Base-by-base conservation (phyloP, 2,329 filamentous ascomycete species). In the Alternaria sp. region DNA sequence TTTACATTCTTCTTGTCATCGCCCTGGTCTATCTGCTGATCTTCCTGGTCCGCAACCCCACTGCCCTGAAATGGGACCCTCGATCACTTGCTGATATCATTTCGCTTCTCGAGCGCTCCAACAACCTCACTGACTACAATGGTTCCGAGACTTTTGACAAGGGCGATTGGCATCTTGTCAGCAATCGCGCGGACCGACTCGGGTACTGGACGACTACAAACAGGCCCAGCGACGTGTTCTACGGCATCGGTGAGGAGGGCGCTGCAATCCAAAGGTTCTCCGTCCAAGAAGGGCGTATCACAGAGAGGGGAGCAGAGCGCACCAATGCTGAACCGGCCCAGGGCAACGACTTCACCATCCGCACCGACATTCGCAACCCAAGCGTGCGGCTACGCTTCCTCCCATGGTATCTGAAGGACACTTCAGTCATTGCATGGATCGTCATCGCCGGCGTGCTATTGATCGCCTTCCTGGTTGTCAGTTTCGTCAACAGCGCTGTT, bases 51-150 rank as follows among this genome's bases (percentile, higher is more conserved):
- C 78, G 82, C 23, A 82, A 85, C 29, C 84, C 83, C 67, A 96
- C 92, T 0, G 93, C 93, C 0, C 80, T 97, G 61, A 85, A 90
- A 71, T 97, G 93, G 93, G 92, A 97, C 72, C 85, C 92, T 2
- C 84, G 89, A 44, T 94, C 89, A 24, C 80, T 97, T 7, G 93
- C 91, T 3, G 93, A 97, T 72, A 80, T 96, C 36, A 84, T 95
- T 41, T 86, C 89, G 1, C 82, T 97, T 10, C 83, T 96, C 26
- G 89, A 92, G 63, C 86, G 90, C 59, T 93, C 91, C 63, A 97
- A 96, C 76, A 87, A 89, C 17, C 83, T 93, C 48, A 81, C 83
- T 23, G 89, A 90, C 69, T 96, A 93, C 75, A 82, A 85, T 11
- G 86, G 86, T 3, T 87, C 88, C 0, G 90, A 93, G 68, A 85